Evolutionary conservation across 2,329 filamentous ascomycete genomes (phyloP).

Genomic region (Exophiala sideris): DNA sequence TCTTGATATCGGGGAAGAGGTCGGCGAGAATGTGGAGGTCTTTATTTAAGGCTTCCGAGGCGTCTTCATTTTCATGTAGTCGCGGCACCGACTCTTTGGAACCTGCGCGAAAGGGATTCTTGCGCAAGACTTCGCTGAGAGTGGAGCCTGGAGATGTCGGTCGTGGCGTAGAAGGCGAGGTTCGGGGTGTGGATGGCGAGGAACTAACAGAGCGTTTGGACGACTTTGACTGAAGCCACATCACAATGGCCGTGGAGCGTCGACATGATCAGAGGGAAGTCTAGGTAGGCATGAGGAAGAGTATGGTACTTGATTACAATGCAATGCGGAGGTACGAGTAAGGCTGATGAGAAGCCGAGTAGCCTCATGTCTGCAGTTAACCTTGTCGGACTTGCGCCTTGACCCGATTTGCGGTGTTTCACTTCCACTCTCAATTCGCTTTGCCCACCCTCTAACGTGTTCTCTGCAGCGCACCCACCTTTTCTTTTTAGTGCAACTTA

Average conservation of each 20-base stretch:
- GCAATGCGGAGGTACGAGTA: not conserved
- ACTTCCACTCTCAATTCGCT: not conserved
- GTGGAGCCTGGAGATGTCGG: constrained; percentile 34
- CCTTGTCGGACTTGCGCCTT: not conserved
- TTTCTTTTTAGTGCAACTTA: no score
- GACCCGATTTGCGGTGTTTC: not conserved
- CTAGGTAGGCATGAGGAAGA: constrained; percentile 2
- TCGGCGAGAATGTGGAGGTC: constrained; percentile 40
- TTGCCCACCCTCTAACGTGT: no score
- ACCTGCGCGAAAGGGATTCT: constrained; percentile 40
- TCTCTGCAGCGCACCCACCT: no score
- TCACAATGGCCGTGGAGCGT: constrained; percentile 11
- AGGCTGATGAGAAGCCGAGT: constrained; percentile 9
- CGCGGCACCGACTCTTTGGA: constrained; percentile 22
- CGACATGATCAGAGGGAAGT: constrained; percentile 15
- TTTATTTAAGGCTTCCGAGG: constrained; percentile 40
- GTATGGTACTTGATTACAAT: not conserved
- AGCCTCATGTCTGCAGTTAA: not conserved
- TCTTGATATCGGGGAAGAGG: constrained; percentile 46
- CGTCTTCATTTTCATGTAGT: constrained; percentile 31
- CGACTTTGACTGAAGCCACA: constrained; percentile 22
- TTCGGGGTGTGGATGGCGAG: constrained; percentile 3
- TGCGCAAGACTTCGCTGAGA: constrained; percentile 43
- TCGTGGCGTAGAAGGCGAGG: constrained; percentile 17
- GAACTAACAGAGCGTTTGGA: constrained; percentile 21